Evolutionary conservation across 371 early-diverging fungal genomes (phyloP).

Genomic region (Rhizopus stolonifer): DNA sequence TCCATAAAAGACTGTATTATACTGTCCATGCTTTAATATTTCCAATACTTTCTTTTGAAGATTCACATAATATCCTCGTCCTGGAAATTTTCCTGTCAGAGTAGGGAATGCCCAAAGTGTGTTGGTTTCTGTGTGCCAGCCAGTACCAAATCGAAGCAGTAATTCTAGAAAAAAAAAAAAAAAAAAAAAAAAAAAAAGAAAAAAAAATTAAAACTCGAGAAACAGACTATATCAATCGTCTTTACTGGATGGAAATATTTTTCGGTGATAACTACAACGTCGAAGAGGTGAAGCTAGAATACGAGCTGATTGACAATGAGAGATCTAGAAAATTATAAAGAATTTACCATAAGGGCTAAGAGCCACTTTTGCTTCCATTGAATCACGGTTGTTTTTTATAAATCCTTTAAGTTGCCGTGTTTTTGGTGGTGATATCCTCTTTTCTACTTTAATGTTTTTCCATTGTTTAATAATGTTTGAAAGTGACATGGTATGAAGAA

Average conservation of each 20-base stretch:
- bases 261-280: conserved; percentile 11
- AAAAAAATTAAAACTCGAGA: background rate
- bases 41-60: conserved; percentile 9
- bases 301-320: no score
- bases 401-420: background rate
- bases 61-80: conserved; percentile 20
- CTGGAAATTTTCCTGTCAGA: background rate
- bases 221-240: no score
- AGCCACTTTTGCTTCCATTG: conserved; percentile 18
- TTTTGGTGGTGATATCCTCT: background rate
- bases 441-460: background rate
- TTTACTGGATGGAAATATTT: conserved; percentile 24
- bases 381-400: background rate
- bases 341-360: conserved; percentile 21
- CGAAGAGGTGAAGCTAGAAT: conserved; percentile 24
- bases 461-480: conserved; percentile 13
- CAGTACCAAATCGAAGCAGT: conserved; percentile 21
- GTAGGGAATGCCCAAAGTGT: conserved; percentile 24
- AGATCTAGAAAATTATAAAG: no score
- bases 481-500: conserved; percentile 1
- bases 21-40: conserved; percentile 5
- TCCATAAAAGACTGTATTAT: conserved; percentile 7
- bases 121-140: conserved; percentile 19
- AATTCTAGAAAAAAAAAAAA: no score
- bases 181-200: background rate